phyloP scores from a whole-genome alignment of 768 basidiomycete species.

The Phylloporus rhodoxanthus region DNA sequence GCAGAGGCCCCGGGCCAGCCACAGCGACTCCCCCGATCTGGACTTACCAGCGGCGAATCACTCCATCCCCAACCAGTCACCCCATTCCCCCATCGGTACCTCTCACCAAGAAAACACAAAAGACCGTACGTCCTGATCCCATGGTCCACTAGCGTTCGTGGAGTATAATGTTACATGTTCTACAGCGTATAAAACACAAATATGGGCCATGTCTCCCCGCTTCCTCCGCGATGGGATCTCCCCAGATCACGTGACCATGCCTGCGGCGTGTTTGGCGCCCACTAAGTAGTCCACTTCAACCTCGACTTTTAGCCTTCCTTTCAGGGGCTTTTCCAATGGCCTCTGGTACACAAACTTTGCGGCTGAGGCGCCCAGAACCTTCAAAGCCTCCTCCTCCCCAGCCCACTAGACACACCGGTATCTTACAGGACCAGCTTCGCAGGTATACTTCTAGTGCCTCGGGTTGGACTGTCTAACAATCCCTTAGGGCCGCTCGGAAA shows the following conservation, averaged over 20 bases:
- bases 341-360: conserved; percentile 44
- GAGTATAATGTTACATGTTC: not conserved
- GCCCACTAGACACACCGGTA: conserved; percentile 51
- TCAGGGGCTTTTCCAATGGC: conserved; percentile 30
- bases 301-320: not conserved
- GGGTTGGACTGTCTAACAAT: conserved; percentile 7
- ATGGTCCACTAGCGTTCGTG: not conserved
- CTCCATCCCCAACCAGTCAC: conserved; percentile 12
- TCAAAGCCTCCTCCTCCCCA: conserved; percentile 22
- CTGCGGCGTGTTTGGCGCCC: not conserved
- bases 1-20: conserved; percentile 19
- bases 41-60: conserved; percentile 26
- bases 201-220: not conserved
- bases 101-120: not conserved
- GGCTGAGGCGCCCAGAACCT: conserved; percentile 42
- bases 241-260: conserved; percentile 12
- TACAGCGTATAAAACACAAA: not conserved
- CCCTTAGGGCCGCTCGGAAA: conserved; percentile 53
- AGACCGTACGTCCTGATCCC: not conserved
- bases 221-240: not conserved
- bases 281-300: not conserved
- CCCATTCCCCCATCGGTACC: not conserved
- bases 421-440: conserved; percentile 76
- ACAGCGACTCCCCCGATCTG: conserved; percentile 29
- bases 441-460: conserved; percentile 38